These are phyloP conservation scores for Scenedesmus sp. DNA, from an alignment of 163 green algal species.

Conservation along the genomic window DNA sequence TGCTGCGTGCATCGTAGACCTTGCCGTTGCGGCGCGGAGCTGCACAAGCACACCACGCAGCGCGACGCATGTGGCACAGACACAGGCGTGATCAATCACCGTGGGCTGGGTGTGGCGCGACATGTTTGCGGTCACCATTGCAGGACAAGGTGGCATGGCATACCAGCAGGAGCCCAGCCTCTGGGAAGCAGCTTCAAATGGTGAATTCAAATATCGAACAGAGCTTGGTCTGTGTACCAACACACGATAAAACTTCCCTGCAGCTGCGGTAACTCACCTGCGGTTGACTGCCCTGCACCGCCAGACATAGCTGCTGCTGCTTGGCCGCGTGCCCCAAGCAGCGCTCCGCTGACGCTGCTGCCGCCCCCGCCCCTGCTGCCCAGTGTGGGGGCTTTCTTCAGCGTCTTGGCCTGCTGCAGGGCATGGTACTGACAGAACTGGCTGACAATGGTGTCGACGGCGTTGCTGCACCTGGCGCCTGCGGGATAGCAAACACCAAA, in stretches of 20 bases:
- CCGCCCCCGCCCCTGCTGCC: not conserved
- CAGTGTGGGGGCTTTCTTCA: not conserved
- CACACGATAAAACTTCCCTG: not conserved
- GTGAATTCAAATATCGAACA: not conserved
- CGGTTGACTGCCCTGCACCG: not conserved
- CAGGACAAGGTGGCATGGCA: too few relatives aligned
- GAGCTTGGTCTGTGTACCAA: not conserved
- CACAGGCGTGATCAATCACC: not conserved
- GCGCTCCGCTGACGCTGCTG: not conserved
- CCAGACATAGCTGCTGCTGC: conserved; percentile 31
- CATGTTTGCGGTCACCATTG: too few relatives aligned
- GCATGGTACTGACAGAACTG: conserved; percentile 51
- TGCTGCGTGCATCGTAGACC: conserved; percentile 39
- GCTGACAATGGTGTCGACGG: conserved; percentile 50
- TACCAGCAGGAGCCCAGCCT: not conserved
- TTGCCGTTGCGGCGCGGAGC: conserved; percentile 33
- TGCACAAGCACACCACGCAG: not conserved
- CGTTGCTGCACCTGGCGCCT: conserved; percentile 30
- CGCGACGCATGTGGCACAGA: not conserved
- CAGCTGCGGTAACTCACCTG: too few relatives aligned
- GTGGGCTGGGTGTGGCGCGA: too few relatives aligned
- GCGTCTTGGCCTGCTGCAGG: conserved; percentile 35
- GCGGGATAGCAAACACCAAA: too few relatives aligned
- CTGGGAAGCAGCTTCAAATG: not conserved
- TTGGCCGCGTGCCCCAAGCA: not conserved